Percentiles rank a stretch among this genome's conserved stretches.
Conservation (phyloP, 1,284 basidiomycete genomes). For the Ganoderma resinaceum region DNA sequence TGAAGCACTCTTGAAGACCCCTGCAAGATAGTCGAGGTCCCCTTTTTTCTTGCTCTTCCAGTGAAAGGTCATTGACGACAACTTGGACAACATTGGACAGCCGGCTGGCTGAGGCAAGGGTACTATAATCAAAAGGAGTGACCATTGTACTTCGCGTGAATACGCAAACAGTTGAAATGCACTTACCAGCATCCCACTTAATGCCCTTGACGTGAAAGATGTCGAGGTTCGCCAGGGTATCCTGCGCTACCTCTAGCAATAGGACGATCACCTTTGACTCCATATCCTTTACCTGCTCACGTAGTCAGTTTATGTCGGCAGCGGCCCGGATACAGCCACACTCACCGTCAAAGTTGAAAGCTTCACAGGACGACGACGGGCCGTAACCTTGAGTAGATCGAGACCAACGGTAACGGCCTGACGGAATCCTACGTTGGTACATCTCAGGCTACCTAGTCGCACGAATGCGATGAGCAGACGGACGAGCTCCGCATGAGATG, state of each 20-base stretch:
- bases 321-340: no score
- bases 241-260: neutral
- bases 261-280: neutral
- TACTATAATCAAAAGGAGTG: no score
- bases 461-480: neutral
- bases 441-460: neutral
- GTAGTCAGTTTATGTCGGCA: no score
- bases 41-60: neutral
- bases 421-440: neutral
- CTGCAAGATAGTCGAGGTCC: neutral
- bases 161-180: no score
- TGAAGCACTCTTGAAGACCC: neutral
- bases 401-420: neutral
- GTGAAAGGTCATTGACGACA: neutral
- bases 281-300: neutral
- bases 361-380: neutral
- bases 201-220: neutral
- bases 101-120: neutral
- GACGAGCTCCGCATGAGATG: slow-evolving; percentile 5
- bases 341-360: neutral
- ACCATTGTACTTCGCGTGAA: neutral
- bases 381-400: neutral
- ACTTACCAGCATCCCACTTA: neutral
- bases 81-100: neutral
- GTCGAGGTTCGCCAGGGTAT: neutral